These are phyloP conservation scores for Fragilaria radians DNA, from an alignment of 108 stramenopile genomes.

Conservation along the genomic window DNA sequence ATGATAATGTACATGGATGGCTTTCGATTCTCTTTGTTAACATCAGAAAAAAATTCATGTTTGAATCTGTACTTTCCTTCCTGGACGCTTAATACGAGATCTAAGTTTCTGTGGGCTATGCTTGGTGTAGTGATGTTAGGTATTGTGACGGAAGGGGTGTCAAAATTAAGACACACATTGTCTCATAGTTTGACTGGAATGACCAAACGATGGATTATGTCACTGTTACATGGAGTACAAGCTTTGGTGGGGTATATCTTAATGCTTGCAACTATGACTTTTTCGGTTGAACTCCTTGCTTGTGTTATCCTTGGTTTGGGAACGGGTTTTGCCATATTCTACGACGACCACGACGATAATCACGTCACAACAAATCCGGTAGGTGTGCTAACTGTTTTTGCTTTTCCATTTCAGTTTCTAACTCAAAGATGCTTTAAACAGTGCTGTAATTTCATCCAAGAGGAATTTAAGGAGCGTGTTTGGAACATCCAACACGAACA, in stretches of 20 bases:
- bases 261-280: slow-evolving; percentile 61
- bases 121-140: slow-evolving; percentile 25
- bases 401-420: too few species aligned
- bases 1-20: slow-evolving; percentile 10
- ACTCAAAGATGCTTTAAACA: too few species aligned
- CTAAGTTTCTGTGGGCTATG: slow-evolving; percentile 35
- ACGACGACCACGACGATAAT: too few species aligned
- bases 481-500: too few species aligned
- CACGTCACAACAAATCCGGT: too few species aligned
- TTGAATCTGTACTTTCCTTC: slow-evolving; percentile 35
- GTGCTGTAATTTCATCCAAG: too few species aligned
- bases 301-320: too few species aligned
- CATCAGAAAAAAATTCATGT: slow-evolving; percentile 25
- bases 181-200: slow-evolving; percentile 3
- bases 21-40: slow-evolving; percentile 30
- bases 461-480: too few species aligned
- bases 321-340: too few species aligned
- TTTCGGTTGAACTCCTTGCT: too few species aligned
- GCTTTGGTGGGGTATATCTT: slow-evolving; percentile 42
- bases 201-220: slow-evolving; percentile 4
- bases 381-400: too few species aligned
- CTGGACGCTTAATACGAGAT: slow-evolving; percentile 41
- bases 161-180: slow-evolving; percentile 19
- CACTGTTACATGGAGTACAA: slow-evolving; percentile 27
- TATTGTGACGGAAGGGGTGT: slow-evolving; percentile 28